A percentile compares a stretch with the other conserved stretches of the same genome.
phyloP scores from a whole-genome alignment of 768 basidiomycete genomes.

The Serendipita sp. region DNA sequence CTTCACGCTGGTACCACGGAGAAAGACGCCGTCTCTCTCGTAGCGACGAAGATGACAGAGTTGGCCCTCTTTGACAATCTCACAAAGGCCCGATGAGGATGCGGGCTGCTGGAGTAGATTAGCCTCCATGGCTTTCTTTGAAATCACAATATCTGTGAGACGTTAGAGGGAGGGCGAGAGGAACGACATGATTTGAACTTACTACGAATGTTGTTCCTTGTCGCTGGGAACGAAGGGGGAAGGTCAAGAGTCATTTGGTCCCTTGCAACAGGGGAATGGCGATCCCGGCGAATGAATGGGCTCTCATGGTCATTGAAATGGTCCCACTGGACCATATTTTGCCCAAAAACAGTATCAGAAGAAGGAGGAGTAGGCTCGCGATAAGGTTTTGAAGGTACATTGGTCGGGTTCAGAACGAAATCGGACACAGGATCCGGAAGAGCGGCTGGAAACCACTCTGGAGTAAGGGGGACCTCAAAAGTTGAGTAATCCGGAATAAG shows the following conservation, averaged over 20 bases:
- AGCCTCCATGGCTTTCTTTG: background rate
- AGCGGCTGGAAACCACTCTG: background rate
- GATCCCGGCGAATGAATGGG: background rate
- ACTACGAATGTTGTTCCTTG: background rate
- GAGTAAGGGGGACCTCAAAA: background rate
- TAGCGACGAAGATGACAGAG: constrained; percentile 2
- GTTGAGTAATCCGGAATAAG: background rate
- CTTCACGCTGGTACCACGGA: background rate
- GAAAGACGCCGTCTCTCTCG: constrained; percentile 1
- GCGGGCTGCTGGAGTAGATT: background rate
- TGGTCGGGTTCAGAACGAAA: background rate
- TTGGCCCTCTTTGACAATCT: constrained; percentile 1
- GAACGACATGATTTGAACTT: background rate
- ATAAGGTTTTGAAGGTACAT: background rate
- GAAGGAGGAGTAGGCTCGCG: constrained; percentile 1
- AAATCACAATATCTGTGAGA: background rate
- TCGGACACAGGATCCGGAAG: background rate
- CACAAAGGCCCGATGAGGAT: background rate
- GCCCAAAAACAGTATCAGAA: background rate
- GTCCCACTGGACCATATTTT: background rate
- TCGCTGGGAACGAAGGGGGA: background rate
- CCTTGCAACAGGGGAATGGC: background rate
- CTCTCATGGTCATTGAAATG: background rate
- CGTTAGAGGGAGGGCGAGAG: background rate
- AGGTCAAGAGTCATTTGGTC: background rate